These are phyloP conservation scores for Fragaria iinumae DNA, from an alignment of 306 rosid genomes.

Conservation along the genomic window DNA sequence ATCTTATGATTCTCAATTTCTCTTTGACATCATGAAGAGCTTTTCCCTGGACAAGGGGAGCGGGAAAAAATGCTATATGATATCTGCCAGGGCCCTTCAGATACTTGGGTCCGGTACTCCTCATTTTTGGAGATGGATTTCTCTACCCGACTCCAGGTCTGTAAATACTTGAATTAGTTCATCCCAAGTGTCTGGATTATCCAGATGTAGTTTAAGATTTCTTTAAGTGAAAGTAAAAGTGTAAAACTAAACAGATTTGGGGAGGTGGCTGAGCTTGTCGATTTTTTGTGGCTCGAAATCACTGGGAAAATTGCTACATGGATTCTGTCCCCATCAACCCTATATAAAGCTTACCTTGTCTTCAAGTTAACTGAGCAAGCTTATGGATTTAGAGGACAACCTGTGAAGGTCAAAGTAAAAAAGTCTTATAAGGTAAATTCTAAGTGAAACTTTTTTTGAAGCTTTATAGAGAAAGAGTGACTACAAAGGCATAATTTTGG, in stretches of 20 bases:
- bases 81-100: conserved; percentile 46
- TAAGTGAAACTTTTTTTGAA: not conserved
- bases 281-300: not conserved
- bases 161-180: not conserved
- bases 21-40: conserved; percentile 37
- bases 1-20: not conserved
- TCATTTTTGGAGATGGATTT: conserved; percentile 55
- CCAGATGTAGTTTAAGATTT: not conserved
- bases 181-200: not conserved
- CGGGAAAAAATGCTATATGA: conserved; percentile 69
- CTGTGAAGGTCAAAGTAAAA: not conserved
- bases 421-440: not conserved
- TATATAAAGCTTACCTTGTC: not conserved
- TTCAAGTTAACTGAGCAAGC: not conserved
- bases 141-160: conserved; percentile 44
- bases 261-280: not conserved
- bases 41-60: conserved; percentile 46
- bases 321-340: not conserved
- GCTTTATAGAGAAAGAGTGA: not conserved
- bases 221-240: not conserved
- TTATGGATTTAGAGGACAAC: conserved; percentile 4
- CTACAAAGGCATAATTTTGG: not conserved
- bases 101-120: conserved; percentile 61
- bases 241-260: not conserved
- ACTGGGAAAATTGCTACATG: not conserved